phyloP scores from a whole-genome alignment of 345 rosid genomes.

The Aethionema arabicum region DNA sequence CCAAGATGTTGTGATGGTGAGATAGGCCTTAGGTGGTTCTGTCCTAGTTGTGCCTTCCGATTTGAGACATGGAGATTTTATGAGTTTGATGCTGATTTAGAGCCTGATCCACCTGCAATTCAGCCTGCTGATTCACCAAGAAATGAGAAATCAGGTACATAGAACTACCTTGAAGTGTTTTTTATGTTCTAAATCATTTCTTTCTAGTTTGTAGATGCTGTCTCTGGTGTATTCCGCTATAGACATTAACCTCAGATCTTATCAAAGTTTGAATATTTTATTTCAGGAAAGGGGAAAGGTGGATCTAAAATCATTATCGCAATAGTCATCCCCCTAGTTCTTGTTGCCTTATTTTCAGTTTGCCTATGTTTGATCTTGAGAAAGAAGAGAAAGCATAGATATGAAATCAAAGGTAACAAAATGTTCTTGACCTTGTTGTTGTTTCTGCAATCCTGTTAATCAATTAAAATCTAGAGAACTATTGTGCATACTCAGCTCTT shows the following conservation, averaged over 20 bases:
- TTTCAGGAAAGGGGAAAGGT: constrained; percentile 30
- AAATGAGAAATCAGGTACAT: constrained; percentile 17
- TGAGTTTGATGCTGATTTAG: constrained; percentile 17
- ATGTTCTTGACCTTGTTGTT: constrained; percentile 10
- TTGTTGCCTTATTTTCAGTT: constrained; percentile 17
- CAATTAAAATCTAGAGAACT: background rate
- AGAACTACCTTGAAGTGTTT: background rate
- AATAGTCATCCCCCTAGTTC: constrained; percentile 24
- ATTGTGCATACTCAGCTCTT: constrained; percentile 15
- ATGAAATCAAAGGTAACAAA: constrained; percentile 22
- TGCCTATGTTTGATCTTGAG: constrained; percentile 31
- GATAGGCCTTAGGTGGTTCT: constrained; percentile 36
- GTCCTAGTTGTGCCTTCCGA: constrained; percentile 49
- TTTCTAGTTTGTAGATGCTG: background rate
- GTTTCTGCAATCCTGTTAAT: background rate
- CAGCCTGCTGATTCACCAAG: constrained; percentile 2
- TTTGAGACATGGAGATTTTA: constrained; percentile 39
- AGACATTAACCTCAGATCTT: background rate
- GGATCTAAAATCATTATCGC: constrained; percentile 28
- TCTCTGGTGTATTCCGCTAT: constrained; percentile 5
- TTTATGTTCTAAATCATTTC: background rate
- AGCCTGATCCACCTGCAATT: constrained; percentile 29
- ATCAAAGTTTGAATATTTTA: background rate
- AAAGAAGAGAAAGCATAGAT: constrained; percentile 22
- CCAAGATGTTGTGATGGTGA: constrained; percentile 23